A percentile compares a stretch with the other conserved stretches of the same genome.
Conservation (phyloP, 2,329 filamentous ascomycete genomes). For the Pseudocercospora cruenta region DNA sequence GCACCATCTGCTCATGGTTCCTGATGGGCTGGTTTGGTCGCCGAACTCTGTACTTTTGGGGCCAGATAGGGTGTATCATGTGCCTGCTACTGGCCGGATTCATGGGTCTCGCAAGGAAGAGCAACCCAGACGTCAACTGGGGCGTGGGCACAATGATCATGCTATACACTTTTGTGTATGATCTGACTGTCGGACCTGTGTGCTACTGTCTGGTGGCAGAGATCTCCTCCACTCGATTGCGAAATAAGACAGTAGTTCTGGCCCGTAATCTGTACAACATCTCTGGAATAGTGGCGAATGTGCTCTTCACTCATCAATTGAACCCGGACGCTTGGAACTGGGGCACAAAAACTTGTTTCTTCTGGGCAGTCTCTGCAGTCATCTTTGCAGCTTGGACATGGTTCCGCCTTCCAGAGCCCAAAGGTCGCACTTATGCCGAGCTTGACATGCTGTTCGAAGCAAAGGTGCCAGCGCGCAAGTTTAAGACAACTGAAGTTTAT, state of each 20-base stretch:
- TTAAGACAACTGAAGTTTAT: slow-evolving; percentile 28
- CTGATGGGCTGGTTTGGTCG: slow-evolving; percentile 40
- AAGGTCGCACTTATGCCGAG: slow-evolving; percentile 47
- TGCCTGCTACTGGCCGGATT: slow-evolving; percentile 32
- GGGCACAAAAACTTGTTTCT: slow-evolving; percentile 38
- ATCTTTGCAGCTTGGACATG: slow-evolving; percentile 45
- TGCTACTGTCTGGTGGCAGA: slow-evolving; percentile 35
- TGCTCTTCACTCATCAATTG: slow-evolving; percentile 28
- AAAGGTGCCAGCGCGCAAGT: slow-evolving; percentile 45
- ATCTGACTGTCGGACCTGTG: slow-evolving; percentile 32
- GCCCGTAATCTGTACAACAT: slow-evolving; percentile 34
- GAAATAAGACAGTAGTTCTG: slow-evolving; percentile 36
- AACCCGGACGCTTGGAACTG: slow-evolving; percentile 25
- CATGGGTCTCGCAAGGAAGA: slow-evolving; percentile 20
- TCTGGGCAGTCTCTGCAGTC: slow-evolving; percentile 45
- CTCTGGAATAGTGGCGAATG: slow-evolving; percentile 28
- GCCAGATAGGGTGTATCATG: slow-evolving; percentile 22
- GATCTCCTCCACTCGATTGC: slow-evolving; percentile 34
- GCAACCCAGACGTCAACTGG: slow-evolving; percentile 23
- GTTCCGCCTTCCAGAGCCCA: slow-evolving; percentile 49
- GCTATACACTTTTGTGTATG: slow-evolving; percentile 28
- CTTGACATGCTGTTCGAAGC: slow-evolving; percentile 50
- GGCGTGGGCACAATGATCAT: slow-evolving; percentile 29
- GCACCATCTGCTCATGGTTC: slow-evolving; percentile 39
- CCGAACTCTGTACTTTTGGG: slow-evolving; percentile 40